Evolutionary conservation across 257 asterid species (phyloP), one percentile per base, ranked within the genome.

Genomic region (Rubia yunnanensis): DNA sequence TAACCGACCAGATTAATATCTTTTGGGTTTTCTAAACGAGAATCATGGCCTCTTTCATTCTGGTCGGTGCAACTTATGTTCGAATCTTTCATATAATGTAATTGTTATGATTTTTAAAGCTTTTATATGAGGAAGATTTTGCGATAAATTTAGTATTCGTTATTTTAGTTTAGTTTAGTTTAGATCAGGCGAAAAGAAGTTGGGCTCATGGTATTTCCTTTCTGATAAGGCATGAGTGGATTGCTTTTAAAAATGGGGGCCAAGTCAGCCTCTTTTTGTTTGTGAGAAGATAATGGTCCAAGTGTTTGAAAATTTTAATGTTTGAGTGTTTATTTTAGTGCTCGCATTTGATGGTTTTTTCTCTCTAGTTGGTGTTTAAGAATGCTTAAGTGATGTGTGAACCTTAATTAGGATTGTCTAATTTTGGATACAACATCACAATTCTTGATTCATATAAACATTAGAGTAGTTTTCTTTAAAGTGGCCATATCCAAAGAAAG

Each of bases 241-340:
- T 50, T 50, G 55, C 15, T 46, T 68, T 35, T 28, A 5, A 18
- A 27, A 56, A 18, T 50, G 64, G 38, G 9, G 68, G 26, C 68
- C 73, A 49, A 69, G 41, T 48, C 35, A 60, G 68, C 35, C 1
- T 20, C 1, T 7, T 48, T n/a, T 32, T 23, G 63, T 38, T 70
- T 18, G 63, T 26, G 22, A 53, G 22, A 36, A 38, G 69, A 52
- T 70, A 38, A 50, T 34, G 3, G 9, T 50, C 27, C n/a, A 50
- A 20, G 26, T 18, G 27, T 49, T 30, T 52, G 56, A 31, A 36
- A 62, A 35, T 44, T 70, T 38, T 26, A 6, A 10, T 65, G 30
- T 41, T 2, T 1, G 15, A 9, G 23, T 65, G 15, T 10, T 34
- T 10, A 5, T 30, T 57, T 57, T 14, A 13, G 52, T 28, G 23